Evolutionary conservation across 2,329 filamentous ascomycete species (phyloP).

Genomic region (Aureobasidium zeae): DNA sequence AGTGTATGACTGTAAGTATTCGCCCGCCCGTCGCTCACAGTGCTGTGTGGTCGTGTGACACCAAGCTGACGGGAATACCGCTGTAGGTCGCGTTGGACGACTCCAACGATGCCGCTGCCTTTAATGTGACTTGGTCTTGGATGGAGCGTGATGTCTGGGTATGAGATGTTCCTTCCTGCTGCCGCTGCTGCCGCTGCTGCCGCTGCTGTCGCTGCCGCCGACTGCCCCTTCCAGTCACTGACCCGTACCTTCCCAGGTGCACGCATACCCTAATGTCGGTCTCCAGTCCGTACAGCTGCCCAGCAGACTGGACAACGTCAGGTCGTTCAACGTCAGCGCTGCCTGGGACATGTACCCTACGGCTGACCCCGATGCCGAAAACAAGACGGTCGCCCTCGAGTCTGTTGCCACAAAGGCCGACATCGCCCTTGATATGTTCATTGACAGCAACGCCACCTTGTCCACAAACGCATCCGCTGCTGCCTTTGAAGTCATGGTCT

Average conservation of each 20-base stretch:
- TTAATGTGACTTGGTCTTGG: conserved; percentile 15
- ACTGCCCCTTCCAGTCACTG: conserved; percentile 4
- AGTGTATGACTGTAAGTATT: conserved; percentile 14
- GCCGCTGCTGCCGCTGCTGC: background rate
- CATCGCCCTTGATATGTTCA: conserved; percentile 16
- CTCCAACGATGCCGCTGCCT: conserved; percentile 10
- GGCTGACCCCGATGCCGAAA: background rate
- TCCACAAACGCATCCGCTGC: conserved; percentile 13
- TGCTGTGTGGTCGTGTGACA: conserved; percentile 12
- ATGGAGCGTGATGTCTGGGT: conserved; percentile 13
- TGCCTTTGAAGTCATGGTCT: conserved; percentile 15
- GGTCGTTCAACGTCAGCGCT: conserved; percentile 11
- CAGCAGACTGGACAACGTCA: conserved; percentile 10
- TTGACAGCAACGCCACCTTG: conserved; percentile 4
- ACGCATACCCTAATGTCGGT: conserved; percentile 14
- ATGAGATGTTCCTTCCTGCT: background rate
- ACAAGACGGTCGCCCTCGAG: conserved; percentile 5
- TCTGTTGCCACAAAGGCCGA: conserved; percentile 12
- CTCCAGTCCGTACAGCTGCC: conserved; percentile 11
- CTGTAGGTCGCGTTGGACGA: conserved; percentile 11
- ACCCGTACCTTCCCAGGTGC: conserved; percentile 8
- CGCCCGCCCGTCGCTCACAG: background rate
- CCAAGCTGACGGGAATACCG: background rate
- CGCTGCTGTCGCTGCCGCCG: background rate
- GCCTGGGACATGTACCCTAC: conserved; percentile 13